Percentiles rank a stretch among this genome's conserved stretches.
These are phyloP conservation scores for Epichloe coenophiala DNA, from an alignment of 2,329 filamentous ascomycete genomes.

Conservation along the genomic window DNA sequence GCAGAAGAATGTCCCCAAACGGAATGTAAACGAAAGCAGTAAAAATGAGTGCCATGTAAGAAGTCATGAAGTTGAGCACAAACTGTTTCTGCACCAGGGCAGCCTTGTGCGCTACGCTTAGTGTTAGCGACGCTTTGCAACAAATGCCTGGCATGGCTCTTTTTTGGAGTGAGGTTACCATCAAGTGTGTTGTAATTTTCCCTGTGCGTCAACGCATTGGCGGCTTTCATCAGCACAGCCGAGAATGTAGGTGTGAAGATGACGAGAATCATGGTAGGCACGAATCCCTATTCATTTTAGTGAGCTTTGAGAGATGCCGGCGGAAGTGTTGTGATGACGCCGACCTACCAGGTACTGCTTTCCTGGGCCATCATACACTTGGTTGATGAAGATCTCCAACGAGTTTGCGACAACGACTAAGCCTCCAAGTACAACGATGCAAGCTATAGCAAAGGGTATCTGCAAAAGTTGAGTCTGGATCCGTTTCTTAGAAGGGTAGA, in stretches of 20 bases:
- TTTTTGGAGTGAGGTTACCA: conserved; percentile 21
- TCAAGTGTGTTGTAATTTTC: conserved; percentile 91
- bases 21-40: conserved; percentile 92
- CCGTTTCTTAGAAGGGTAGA: conserved; percentile 66
- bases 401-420: conserved; percentile 80
- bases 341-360: conserved; percentile 63
- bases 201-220: conserved; percentile 61
- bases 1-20: conserved; percentile 71
- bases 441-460: conserved; percentile 70
- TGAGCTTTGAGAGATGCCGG: background rate
- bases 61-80: conserved; percentile 91
- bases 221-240: conserved; percentile 60
- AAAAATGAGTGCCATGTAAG: conserved; percentile 81
- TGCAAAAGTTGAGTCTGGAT: conserved; percentile 67
- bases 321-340: background rate
- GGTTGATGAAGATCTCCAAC: conserved; percentile 89
- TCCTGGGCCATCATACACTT: conserved; percentile 81
- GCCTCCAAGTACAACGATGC: conserved; percentile 58
- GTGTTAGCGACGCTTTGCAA: conserved; percentile 4
- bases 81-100: conserved; percentile 89
- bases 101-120: conserved; percentile 52
- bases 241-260: conserved; percentile 67
- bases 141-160: background rate
- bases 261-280: conserved; percentile 81
- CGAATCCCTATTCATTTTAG: conserved; percentile 47